Evolutionary conservation across 148 eudicot species (phyloP), one percentile per base, ranked within the genome.

Genomic region (Silene latifolia): DNA sequence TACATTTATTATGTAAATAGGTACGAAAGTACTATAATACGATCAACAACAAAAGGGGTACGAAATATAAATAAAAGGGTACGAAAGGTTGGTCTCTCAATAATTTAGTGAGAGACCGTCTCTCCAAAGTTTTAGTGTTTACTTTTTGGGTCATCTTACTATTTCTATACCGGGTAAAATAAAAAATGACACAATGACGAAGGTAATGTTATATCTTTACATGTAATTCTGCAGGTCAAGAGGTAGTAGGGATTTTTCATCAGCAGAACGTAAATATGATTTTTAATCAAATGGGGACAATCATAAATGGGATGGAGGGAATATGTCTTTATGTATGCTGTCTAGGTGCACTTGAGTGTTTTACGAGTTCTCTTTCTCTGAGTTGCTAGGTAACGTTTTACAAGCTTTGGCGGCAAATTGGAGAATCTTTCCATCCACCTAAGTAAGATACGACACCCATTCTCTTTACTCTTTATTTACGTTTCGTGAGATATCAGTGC

Each of bases 331-430:
- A 48, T 7, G 19, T 35, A 23, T 7, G 20, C 44, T 56, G 15
- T 14, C 35, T 10, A 56, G 54, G 23, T 77, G 29, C 23, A 24
- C 23, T 67, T 78, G 25, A 13, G 54, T n/a, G 20, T 62, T 25
- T 81, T 54, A 24, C 76, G 27, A 71, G 62, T 20, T 73, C 47
- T 63, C n/a, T 56, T 73, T 44, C 65, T 60, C n/a, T 68, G 64
- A 72, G 32, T 78, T 85, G 56, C 42, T 83, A 91, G 97, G 96
- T 93, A 46, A 93, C 97, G 63, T 87, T 87, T 62, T 70, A 85
- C 79, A 93, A 93, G 83, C 82, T 86, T 72, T 93, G 98, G 98
- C 92, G 98, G 78, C 93, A 90, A 88, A 89, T 93, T 46, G 98
- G 98, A 78, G 97, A 89, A 74, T 89, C 98, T 35, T 93, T 93